Evolutionary conservation across 2,329 filamentous ascomycete genomes (phyloP), one percentile per base, ranked within the genome.

Genomic region (Pyricularia pennisetigena): DNA sequence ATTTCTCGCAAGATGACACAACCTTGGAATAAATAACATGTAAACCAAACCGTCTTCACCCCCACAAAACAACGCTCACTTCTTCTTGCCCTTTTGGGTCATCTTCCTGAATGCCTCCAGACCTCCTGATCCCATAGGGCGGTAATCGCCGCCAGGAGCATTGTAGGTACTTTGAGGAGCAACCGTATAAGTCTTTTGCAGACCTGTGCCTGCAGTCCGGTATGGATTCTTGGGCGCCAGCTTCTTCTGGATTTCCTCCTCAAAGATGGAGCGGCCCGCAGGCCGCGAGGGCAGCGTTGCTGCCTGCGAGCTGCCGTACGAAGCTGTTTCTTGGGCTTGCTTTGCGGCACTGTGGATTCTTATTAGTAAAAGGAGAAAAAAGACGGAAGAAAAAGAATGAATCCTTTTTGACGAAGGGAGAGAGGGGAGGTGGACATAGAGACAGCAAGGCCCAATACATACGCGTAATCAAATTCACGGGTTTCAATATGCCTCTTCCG

Each of bases 401-500:
- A 14, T 6, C 8, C 29, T 35, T 24, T 24, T 16, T 49, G 35
- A 35, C 32, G 14, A 41, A 49, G 64, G 32, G 26, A 28, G 8
- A 24, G 12, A 41, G 0, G 64, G 26, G 23, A 26, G 6, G 24
- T 26, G 32, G 8, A 14, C n/a, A 26, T 35, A 30, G 16, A 49
- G 54, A 29, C 54, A 65, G 29, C 35, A 41, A 28, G n/a, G 24
- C 62, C 30, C 66, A 54, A 65, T 41, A 82, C 85, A 69, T 82
- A 89, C 87, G 84, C 80, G 73, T 87, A 84, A 75, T 90, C 87
- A 71, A 86, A 89, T 68, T 89, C 86, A 69, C 85, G 85, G 20
- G 85, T 88, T 74, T 88, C 83, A 61, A 90, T 81, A 70, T 85
- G 85, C 26, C 91, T 88, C 82, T 97, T 95, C 80, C 93, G 94